phyloP scores from a whole-genome alignment of 2,329 filamentous ascomycete genomes.

The Colletotrichum aenigma region DNA sequence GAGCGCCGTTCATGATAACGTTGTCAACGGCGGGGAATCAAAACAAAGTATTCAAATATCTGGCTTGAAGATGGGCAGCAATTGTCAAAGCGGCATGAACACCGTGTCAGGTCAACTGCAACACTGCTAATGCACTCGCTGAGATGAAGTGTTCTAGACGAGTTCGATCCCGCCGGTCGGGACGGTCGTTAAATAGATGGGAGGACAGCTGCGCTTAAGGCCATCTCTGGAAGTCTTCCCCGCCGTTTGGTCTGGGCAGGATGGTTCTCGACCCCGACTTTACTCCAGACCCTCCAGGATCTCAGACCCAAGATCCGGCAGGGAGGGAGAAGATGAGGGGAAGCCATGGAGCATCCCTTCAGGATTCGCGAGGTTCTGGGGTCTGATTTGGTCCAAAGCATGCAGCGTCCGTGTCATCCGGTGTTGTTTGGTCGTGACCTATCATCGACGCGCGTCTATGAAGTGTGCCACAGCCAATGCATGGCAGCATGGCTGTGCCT shows the following conservation, averaged over 20 bases:
- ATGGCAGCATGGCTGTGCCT: constrained; percentile 13
- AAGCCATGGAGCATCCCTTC: constrained; percentile 1
- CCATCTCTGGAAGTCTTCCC: neutral
- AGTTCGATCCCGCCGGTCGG: neutral
- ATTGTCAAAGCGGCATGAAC: neutral
- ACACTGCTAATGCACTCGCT: neutral
- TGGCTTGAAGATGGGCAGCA: neutral
- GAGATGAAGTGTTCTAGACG: neutral
- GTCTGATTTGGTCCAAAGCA: constrained; percentile 7
- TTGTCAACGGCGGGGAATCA: neutral
- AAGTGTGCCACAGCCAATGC: constrained; percentile 7
- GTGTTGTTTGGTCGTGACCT: constrained; percentile 1
- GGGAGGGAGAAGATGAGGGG: constrained; percentile 1
- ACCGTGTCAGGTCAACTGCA: constrained; percentile 7
- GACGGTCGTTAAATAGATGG: constrained; percentile 13
- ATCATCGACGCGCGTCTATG: constrained; percentile 17
- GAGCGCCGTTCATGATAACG: constrained; percentile 32
- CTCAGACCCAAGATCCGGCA: constrained; percentile 8
- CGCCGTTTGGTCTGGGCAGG: neutral
- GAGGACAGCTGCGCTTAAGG: neutral
- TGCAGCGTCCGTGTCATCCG: constrained; percentile 17
- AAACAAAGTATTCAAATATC: neutral
- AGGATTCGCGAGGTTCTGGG: neutral
- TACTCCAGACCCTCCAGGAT: constrained; percentile 10
- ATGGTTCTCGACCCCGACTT: constrained; percentile 16